Conservation (phyloP, 2,329 filamentous ascomycete genomes). For the Exutisphaerella laricina region DNA sequence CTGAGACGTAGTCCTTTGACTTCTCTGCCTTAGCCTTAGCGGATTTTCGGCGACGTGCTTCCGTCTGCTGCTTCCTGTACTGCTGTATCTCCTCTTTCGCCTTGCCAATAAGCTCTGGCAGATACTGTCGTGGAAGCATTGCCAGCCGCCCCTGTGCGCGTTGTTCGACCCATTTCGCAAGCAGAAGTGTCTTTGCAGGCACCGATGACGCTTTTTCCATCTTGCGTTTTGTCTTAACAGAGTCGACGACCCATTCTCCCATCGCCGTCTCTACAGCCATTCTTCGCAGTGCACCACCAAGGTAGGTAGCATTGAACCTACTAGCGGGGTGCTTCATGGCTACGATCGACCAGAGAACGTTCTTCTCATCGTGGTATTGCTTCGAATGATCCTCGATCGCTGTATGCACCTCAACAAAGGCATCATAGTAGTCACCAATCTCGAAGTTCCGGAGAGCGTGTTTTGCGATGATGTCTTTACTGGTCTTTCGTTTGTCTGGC, state of each 20-base stretch:
- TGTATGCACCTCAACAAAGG: conserved; percentile 34
- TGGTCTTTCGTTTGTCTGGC: conserved; percentile 18
- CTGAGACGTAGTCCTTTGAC: conserved; percentile 3
- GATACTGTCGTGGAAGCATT: conserved; percentile 14
- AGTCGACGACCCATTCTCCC: conserved; percentile 17
- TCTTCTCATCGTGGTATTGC: conserved; percentile 27
- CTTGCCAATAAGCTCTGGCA: conserved; percentile 16
- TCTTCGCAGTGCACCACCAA: conserved; percentile 22
- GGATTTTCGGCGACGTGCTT: not conserved
- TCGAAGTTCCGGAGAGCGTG: conserved; percentile 33
- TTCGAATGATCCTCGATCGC: conserved; percentile 22
- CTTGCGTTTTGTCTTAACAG: conserved; percentile 15
- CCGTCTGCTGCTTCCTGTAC: conserved; percentile 14
- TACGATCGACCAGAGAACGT: conserved; percentile 35
- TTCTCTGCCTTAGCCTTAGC: not conserved
- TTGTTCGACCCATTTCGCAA: conserved; percentile 19
- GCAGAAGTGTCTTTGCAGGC: conserved; percentile 17
- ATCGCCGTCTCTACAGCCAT: conserved; percentile 28
- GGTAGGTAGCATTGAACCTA: conserved; percentile 19
- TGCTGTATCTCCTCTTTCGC: conserved; percentile 14
- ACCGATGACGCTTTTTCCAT: conserved; percentile 15
- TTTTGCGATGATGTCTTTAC: conserved; percentile 16
- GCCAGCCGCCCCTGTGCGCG: conserved; percentile 8
- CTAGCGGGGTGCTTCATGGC: conserved; percentile 24
- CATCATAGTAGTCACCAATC: conserved; percentile 39